Base-by-base conservation (phyloP, 164 flowering plant species). In the Santalum album region DNA sequence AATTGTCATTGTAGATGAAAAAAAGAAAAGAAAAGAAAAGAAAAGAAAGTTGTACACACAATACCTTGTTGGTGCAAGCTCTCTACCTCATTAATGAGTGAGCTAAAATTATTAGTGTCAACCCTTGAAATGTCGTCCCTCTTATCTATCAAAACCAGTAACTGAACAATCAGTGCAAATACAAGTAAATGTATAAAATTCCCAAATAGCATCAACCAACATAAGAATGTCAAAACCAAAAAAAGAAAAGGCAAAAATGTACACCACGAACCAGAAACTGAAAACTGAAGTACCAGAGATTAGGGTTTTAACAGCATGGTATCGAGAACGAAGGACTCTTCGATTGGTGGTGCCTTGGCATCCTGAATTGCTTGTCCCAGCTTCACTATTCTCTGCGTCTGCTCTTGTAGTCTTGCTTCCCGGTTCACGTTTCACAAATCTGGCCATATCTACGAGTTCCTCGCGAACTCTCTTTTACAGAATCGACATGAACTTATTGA, bases 11-110 rank as follows among this genome's bases (percentile, higher is more conserved):
- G n/a, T n/a, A n/a, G n/a, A n/a, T n/a, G n/a, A n/a, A n/a, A n/a
- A n/a, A n/a, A n/a, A n/a, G n/a, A n/a, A n/a, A n/a, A n/a, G n/a
- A n/a, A n/a, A n/a, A n/a, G n/a, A n/a, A n/a, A n/a, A n/a, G n/a
- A n/a, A n/a, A n/a, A n/a, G n/a, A n/a, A n/a, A n/a, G n/a, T n/a
- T n/a, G n/a, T n/a, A n/a, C n/a, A 27, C 43, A 29, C 4, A 22
- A 24, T 73, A 90, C 96, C 98, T 27, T 44, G 62, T 24, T 72
- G 62, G 65, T 87, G 90, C 75, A 90, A 62, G 48, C 45, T 68
- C 23, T 90, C 92, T 5, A 87, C 86, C 75, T 86, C 72, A 7
- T 40, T 57, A 40, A 90, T 62, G 2, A 91, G 69, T 0, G 72
- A 46, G 5, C 49, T 62, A 58, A 91, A 88, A 51, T 71, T 79